Percentiles rank a stretch among this genome's conserved stretches.
Evolutionary conservation across 108 stramenopile species (phyloP).

Genomic region (Cyclotella atomus): DNA sequence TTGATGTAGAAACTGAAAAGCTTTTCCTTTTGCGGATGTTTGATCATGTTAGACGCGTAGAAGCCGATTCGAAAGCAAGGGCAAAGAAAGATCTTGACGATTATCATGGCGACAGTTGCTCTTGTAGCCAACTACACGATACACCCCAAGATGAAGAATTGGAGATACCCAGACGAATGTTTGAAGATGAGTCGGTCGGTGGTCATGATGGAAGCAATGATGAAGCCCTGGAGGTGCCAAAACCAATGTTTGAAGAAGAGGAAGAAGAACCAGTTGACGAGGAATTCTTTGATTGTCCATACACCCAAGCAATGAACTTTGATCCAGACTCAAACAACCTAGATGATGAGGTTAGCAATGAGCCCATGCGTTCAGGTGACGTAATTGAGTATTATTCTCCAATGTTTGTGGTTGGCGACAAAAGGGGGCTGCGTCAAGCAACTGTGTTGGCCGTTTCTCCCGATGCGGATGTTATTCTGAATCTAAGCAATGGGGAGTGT

Average conservation of each 20-base stretch:
- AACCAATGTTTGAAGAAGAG: slow-evolving; percentile 3
- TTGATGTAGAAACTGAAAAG: background rate
- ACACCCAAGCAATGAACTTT: slow-evolving; percentile 41
- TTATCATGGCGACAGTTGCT: background rate
- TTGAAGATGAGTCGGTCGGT: background rate
- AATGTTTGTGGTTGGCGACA: slow-evolving; percentile 62
- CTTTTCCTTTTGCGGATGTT: background rate
- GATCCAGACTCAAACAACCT: slow-evolving; percentile 35
- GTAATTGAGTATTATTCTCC: slow-evolving; percentile 67
- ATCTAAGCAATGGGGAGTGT: slow-evolving; percentile 59
- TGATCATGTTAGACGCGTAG: background rate
- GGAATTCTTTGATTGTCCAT: slow-evolving; percentile 43
- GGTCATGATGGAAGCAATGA: background rate
- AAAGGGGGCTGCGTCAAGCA: slow-evolving; percentile 52
- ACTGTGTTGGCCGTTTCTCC: slow-evolving; percentile 61
- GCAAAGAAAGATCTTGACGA: background rate
- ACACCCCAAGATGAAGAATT: background rate
- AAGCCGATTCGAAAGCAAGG: background rate
- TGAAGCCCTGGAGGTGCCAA: background rate
- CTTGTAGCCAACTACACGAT: background rate
- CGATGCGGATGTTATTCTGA: slow-evolving; percentile 35
- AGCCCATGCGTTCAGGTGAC: slow-evolving; percentile 76
- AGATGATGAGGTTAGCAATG: slow-evolving; percentile 47
- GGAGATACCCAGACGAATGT: background rate
- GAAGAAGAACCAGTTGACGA: slow-evolving; percentile 10